Percentiles rank a stretch among this genome's conserved stretches.
phyloP scores from a whole-genome alignment of 2,329 filamentous ascomycete species.

The Elsinoe necatrix region DNA sequence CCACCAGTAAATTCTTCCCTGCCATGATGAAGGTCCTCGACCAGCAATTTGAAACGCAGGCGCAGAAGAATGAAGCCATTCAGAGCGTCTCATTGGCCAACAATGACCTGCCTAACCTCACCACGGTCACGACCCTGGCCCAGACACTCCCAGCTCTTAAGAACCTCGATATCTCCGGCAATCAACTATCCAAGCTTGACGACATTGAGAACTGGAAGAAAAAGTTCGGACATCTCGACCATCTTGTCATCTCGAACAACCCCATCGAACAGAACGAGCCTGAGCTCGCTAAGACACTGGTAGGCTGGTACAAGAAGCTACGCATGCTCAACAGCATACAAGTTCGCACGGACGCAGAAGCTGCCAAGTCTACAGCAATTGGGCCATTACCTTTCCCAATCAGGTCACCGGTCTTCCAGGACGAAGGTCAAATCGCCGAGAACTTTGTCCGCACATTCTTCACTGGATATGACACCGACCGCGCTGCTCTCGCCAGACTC shows the following conservation, averaged over 20 bases:
- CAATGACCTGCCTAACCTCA: conserved; percentile 68
- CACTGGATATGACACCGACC: conserved; percentile 62
- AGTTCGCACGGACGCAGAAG: conserved; percentile 64
- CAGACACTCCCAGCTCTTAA: conserved; percentile 75
- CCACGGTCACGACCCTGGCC: conserved; percentile 64
- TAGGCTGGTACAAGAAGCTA: conserved; percentile 76
- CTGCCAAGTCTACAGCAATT: conserved; percentile 47
- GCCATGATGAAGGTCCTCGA: conserved; percentile 84
- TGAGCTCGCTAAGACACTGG: conserved; percentile 57
- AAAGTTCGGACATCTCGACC: conserved; percentile 70
- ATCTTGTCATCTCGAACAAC: conserved; percentile 69
- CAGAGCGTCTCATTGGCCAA: conserved; percentile 71
- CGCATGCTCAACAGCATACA: conserved; percentile 66
- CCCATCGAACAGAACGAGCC: conserved; percentile 49
- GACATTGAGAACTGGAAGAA: conserved; percentile 67
- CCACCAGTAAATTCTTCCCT: conserved; percentile 80
- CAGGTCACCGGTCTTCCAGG: conserved; percentile 60
- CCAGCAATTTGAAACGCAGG: conserved; percentile 60
- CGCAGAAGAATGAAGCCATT: conserved; percentile 69
- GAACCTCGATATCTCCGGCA: conserved; percentile 82
- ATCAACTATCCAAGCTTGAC: conserved; percentile 62
- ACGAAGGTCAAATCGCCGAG: conserved; percentile 65
- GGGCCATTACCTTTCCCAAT: conserved; percentile 53
- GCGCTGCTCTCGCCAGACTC: conserved; percentile 51
- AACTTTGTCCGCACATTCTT: conserved; percentile 70